Percentiles rank a stretch among this genome's conserved stretches.
phyloP scores from a whole-genome alignment of 129 eudicot genomes.

The Scalesia atractyloides region DNA sequence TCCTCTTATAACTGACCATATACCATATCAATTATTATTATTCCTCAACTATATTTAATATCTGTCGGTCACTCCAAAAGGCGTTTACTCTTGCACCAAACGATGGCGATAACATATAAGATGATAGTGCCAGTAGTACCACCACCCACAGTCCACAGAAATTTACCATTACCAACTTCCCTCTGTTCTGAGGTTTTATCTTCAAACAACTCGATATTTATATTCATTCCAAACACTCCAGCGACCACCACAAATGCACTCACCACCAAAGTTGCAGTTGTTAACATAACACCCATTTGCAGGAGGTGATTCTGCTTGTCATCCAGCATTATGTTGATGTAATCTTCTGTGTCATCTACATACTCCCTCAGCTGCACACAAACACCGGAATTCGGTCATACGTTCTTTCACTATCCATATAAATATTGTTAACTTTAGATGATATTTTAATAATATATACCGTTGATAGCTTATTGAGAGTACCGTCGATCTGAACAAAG shows the following conservation, averaged over 20 bases:
- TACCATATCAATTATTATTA: not conserved
- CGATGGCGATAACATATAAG: conserved; percentile 38
- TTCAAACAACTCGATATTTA: conserved; percentile 30
- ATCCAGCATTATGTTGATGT: conserved; percentile 69
- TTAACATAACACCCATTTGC: conserved; percentile 74
- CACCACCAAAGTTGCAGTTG: conserved; percentile 54
- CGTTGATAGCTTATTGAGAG: conserved; percentile 49
- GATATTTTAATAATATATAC: conserved; percentile 22
- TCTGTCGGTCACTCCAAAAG: conserved; percentile 32
- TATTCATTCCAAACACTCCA: conserved; percentile 68
- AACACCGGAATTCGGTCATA: not conserved
- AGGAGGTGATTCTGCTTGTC: conserved; percentile 73
- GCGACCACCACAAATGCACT: conserved; percentile 59
- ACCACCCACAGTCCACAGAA: conserved; percentile 44
- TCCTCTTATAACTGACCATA: conserved; percentile 2
- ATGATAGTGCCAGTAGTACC: conserved; percentile 35
- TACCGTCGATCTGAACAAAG: conserved; percentile 65
- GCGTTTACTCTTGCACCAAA: conserved; percentile 40
- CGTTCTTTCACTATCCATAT: not conserved
- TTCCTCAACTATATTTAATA: not conserved
- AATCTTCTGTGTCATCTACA: conserved; percentile 72
- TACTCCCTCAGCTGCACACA: conserved; percentile 55
- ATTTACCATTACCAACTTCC: conserved; percentile 30
- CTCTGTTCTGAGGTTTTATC: not conserved
- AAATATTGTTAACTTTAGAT: not conserved